phyloP scores from a whole-genome alignment of 2,329 filamentous ascomycete species.

The Scortechinia acanthostroma region DNA sequence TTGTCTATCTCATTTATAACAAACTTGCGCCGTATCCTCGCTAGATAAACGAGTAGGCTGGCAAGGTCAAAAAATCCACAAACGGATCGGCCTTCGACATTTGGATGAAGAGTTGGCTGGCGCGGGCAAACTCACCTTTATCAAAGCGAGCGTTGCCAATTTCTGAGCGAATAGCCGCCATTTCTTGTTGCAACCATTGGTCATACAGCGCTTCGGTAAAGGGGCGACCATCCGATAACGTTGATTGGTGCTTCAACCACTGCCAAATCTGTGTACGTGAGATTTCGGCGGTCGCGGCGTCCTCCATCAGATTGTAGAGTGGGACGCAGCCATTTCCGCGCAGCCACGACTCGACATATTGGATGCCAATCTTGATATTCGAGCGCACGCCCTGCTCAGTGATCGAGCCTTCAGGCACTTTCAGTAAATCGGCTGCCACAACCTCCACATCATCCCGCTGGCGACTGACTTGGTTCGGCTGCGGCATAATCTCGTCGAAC shows the following conservation, averaged over 20 bases:
- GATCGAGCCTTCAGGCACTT: conserved; percentile 74
- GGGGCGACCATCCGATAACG: neutral
- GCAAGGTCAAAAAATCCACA: neutral
- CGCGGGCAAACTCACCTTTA: too few species aligned
- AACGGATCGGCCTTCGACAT: neutral
- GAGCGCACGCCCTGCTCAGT: conserved; percentile 93
- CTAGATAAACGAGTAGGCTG: too few species aligned
- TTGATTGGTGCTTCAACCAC: conserved; percentile 65
- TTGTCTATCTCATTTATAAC: too few species aligned
- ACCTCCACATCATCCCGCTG: conserved; percentile 85
- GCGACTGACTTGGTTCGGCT: conserved; percentile 88
- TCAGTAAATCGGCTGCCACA: conserved; percentile 81
- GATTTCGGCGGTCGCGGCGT: conserved; percentile 93
- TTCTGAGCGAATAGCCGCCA: too few species aligned
- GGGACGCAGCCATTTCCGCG: conserved; percentile 91
- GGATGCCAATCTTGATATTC: conserved; percentile 92
- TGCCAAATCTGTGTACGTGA: conserved; percentile 94
- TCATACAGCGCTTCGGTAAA: neutral
- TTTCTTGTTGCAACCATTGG: too few species aligned
- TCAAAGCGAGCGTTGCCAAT: too few species aligned
- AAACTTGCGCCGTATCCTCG: too few species aligned
- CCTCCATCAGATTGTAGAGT: conserved; percentile 98
- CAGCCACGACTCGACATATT: conserved; percentile 98
- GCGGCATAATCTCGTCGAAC: conserved; percentile 98
- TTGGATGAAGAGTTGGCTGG: neutral